These are phyloP conservation scores for Crucibulum laeve DNA, from an alignment of 768 basidiomycete species.

Conservation along the genomic window DNA sequence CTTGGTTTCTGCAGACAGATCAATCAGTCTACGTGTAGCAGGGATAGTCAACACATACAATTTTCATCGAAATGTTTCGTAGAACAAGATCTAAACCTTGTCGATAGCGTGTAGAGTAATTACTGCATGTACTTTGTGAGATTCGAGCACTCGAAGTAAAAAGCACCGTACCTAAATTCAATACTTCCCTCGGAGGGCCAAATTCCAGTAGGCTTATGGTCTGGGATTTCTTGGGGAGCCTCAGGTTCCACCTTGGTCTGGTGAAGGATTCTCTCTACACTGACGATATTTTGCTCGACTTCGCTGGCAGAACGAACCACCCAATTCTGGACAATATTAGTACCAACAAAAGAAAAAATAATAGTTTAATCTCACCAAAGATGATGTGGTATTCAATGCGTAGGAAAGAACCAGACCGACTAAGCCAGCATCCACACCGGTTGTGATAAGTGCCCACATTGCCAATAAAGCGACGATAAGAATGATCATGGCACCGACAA, in stretches of 20 bases:
- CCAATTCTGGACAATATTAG: conserved; percentile 54
- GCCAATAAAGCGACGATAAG: conserved; percentile 65
- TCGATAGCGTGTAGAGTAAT: conserved; percentile 78
- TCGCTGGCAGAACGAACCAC: conserved; percentile 80
- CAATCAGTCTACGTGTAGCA: not conserved
- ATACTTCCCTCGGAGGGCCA: conserved; percentile 80
- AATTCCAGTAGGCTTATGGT: conserved; percentile 39
- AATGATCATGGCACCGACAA: conserved; percentile 79
- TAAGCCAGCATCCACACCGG: conserved; percentile 79
- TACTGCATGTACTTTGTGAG: conserved; percentile 25
- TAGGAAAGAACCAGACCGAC: conserved; percentile 87
- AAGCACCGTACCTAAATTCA: conserved; percentile 55
- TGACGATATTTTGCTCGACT: conserved; percentile 88
- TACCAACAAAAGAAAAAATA: not conserved
- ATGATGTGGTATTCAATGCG: conserved; percentile 78
- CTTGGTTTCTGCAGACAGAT: conserved; percentile 47
- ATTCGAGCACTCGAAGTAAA: not conserved
- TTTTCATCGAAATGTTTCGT: conserved; percentile 65
- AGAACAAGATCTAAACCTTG: conserved; percentile 76
- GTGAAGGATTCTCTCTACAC: conserved; percentile 82
- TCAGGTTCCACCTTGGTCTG: conserved; percentile 74
- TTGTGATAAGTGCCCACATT: conserved; percentile 65
- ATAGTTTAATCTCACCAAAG: conserved; percentile 47
- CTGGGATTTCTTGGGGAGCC: conserved; percentile 66
- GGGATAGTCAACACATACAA: conserved; percentile 38